phyloP scores from a whole-genome alignment of 2,329 filamentous ascomycete species.

The Esteya vermicola region DNA sequence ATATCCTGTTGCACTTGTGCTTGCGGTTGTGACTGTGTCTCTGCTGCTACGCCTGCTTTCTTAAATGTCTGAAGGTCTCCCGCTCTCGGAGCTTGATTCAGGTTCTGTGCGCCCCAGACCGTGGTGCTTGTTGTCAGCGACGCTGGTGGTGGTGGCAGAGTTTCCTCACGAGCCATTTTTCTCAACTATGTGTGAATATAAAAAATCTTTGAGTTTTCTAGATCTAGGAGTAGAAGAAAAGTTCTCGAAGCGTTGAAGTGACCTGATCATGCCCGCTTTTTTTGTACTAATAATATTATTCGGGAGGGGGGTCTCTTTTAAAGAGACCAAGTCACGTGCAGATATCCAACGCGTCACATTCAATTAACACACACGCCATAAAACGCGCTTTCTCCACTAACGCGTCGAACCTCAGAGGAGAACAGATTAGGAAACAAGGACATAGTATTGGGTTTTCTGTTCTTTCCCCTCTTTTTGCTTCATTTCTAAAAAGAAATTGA shows the following conservation, averaged over 20 bases:
- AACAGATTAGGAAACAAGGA: conserved; percentile 2
- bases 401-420: conserved; percentile 8
- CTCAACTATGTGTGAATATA: too few species aligned
- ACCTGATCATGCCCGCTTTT: neutral
- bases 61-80: conserved; percentile 23
- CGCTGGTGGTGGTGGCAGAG: conserved; percentile 2
- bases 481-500: too few species aligned
- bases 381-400: conserved; percentile 8
- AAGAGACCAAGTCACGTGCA: too few species aligned
- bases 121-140: conserved; percentile 5
- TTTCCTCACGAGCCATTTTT: conserved; percentile 2
- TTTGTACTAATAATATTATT: too few species aligned
- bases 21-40: neutral
- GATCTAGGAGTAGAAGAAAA: too few species aligned
- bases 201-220: too few species aligned
- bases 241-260: neutral
- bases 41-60: conserved; percentile 10
- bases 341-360: neutral
- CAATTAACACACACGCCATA: conserved; percentile 2
- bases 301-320: too few species aligned
- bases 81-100: conserved; percentile 11
- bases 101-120: conserved; percentile 12
- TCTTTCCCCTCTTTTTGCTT: too few species aligned
- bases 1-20: neutral
- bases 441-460: neutral